Evolutionary conservation across 2,329 filamentous ascomycete species (phyloP).

Genomic region (Scedosporium boydii): DNA sequence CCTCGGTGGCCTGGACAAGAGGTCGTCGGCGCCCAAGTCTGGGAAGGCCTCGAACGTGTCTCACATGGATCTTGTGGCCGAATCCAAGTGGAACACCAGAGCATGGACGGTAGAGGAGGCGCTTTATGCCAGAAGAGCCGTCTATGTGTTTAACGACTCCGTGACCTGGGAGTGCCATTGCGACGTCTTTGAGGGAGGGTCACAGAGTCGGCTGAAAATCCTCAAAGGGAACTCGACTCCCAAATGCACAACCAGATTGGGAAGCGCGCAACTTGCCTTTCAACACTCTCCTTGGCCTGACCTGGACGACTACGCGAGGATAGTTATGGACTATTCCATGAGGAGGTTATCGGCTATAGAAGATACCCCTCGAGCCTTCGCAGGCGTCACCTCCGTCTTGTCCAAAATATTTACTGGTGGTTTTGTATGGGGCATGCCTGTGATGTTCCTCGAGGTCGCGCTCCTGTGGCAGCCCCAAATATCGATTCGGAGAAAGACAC

Average conservation of each 20-base stretch:
- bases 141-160: constrained; percentile 33
- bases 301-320: constrained; percentile 33
- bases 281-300: constrained; percentile 34
- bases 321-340: constrained; percentile 32
- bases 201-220: constrained; percentile 13
- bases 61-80: constrained; percentile 27
- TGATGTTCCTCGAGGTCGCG: constrained; percentile 34
- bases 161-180: constrained; percentile 38
- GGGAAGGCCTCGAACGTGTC: constrained; percentile 9
- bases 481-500: constrained; percentile 24
- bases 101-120: constrained; percentile 35
- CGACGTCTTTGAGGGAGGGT: constrained; percentile 28
- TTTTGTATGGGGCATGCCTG: constrained; percentile 35
- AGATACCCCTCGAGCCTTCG: constrained; percentile 32
- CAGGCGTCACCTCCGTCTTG: constrained; percentile 31
- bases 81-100: constrained; percentile 28
- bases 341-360: constrained; percentile 28
- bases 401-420: constrained; percentile 30
- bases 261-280: constrained; percentile 24
- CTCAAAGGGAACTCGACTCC: constrained; percentile 12
- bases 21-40: constrained; percentile 13
- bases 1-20: constrained; percentile 25
- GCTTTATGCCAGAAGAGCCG: constrained; percentile 30
- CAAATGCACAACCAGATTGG: constrained; percentile 23
- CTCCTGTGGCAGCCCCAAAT: constrained; percentile 35